These are phyloP conservation scores for Aspergillus tamarii DNA, from an alignment of 2,329 filamentous ascomycete species.

Conservation along the genomic window DNA sequence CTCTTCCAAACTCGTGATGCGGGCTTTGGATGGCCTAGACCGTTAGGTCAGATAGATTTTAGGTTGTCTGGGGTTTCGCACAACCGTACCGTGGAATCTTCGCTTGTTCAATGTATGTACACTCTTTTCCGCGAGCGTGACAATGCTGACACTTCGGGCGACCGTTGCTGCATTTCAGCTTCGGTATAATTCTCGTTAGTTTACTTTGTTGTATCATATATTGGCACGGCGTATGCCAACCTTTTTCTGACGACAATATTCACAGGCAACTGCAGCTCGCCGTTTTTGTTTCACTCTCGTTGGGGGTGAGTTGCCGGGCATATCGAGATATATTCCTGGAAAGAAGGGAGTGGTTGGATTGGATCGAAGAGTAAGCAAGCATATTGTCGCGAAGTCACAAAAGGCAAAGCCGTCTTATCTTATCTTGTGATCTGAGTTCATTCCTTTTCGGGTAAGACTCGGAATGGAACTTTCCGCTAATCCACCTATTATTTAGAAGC, in stretches of 20 bases:
- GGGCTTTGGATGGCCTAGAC: background rate
- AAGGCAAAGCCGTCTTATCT: too few relatives aligned
- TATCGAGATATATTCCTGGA: background rate
- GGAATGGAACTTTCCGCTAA: too few relatives aligned
- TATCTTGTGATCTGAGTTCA: too few relatives aligned
- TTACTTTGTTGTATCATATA: too few relatives aligned
- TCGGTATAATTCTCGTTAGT: too few relatives aligned
- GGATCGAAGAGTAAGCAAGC: too few relatives aligned
- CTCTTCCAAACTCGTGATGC: background rate
- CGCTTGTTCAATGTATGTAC: background rate
- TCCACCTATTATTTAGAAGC: too few relatives aligned
- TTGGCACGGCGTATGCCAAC: background rate
- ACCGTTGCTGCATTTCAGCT: conserved; percentile 1
- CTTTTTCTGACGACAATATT: conserved; percentile 6
- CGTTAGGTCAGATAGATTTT: too few relatives aligned
- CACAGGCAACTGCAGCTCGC: background rate
- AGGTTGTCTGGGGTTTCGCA: too few relatives aligned
- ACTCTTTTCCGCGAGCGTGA: background rate
- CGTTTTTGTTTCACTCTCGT: background rate
- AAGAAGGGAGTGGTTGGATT: too few relatives aligned
- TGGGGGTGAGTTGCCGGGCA: background rate
- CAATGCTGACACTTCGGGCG: conserved; percentile 1
- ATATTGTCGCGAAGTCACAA: too few relatives aligned
- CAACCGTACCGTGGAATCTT: background rate
- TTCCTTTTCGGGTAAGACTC: too few relatives aligned